A percentile compares a stretch with the other conserved stretches of the same genome.
Conservation (phyloP, 257 asterid genomes). For the Lantana camara region DNA sequence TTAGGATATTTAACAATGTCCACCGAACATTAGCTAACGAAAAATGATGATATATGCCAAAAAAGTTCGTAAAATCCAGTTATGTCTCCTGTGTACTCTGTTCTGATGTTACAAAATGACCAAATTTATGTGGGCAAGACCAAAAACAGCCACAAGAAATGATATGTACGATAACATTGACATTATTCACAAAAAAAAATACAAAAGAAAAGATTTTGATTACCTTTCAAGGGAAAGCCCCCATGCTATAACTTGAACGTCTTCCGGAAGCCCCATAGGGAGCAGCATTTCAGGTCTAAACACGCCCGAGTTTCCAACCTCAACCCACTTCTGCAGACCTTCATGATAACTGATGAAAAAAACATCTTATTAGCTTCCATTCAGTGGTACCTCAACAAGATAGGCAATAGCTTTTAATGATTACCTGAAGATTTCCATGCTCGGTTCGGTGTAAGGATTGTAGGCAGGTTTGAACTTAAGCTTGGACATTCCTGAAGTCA, state of each 20-base stretch:
- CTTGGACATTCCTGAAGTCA: slow-evolving; percentile 82
- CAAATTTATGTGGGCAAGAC: too few species aligned
- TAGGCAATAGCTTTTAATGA: not conserved
- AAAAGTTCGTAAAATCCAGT: too few species aligned
- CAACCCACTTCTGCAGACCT: slow-evolving; percentile 94
- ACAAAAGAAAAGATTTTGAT: not conserved
- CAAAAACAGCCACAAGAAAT: too few species aligned
- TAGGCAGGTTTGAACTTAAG: slow-evolving; percentile 96
- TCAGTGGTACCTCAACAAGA: not conserved
- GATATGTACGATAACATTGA: not conserved
- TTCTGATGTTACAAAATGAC: too few species aligned
- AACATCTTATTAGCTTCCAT: slow-evolving; percentile 16
- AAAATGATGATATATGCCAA: too few species aligned
- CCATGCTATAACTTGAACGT: slow-evolving; percentile 97
- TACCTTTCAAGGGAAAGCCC: slow-evolving; percentile 99
- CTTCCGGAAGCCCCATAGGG: slow-evolving; percentile 98
- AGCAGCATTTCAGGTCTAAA: slow-evolving; percentile 98
- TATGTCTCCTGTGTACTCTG: too few species aligned
- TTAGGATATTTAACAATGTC: too few species aligned
- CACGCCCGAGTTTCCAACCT: slow-evolving; percentile 98
- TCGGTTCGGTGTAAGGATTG: slow-evolving; percentile 97
- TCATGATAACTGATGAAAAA: slow-evolving; percentile 72
- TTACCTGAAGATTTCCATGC: slow-evolving; percentile 99
- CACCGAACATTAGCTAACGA: too few species aligned
- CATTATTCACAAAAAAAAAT: not conserved